Evolutionary conservation across 345 rosid species (phyloP), one percentile per base, ranked within the genome.

Genomic region (Eucalyptus sideroxylon): DNA sequence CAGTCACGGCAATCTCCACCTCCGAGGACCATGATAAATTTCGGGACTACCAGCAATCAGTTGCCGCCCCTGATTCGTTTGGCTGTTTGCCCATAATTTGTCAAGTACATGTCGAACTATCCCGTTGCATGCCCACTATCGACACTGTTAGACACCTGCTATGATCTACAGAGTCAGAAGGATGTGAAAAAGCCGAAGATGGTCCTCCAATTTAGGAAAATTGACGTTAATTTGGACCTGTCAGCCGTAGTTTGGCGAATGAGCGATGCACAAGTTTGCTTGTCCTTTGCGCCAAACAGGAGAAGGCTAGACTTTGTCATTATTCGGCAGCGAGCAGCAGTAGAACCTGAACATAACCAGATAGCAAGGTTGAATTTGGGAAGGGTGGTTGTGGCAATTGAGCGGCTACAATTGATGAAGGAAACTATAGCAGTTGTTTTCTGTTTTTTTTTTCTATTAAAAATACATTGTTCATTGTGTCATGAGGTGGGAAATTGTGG

Each of bases 281-380:
- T 90, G 67, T 90, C 92, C 45, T 92, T 93, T 24, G 89, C 88
- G 37, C 77, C 50, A 40, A 92, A 90, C 17, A 16, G 49, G 5
- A 24, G 89, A 53, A 89, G 40, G 8, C 12, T 9, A 26, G 4
- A 69, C n/a, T 27, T 55, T 77, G 82, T 53, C 86, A 92, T 93
- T 40, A 88, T 93, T 93, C 69, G 90, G 92, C 30, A 91, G 89
- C 62, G 65, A 87, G 60, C 92, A 90, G 59, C 92, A 90, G 23
- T 50, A 90, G 42, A 77, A 47, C 11, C 24, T 89, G 42, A 90
- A 89, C 12, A 53, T 90, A 34, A 82, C 50, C 31, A 5, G 89
- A 88, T 1, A 11, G 11, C 9, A 90, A 51, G 69, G 89, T 92
- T 7, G 90, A 53, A 49, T 89, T 94, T 47, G 88, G 89, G 31